A percentile compares a stretch with the other conserved stretches of the same genome.
These are phyloP conservation scores for Syzygium malaccense DNA, from an alignment of 441 rosid genomes.

Conservation along the genomic window DNA sequence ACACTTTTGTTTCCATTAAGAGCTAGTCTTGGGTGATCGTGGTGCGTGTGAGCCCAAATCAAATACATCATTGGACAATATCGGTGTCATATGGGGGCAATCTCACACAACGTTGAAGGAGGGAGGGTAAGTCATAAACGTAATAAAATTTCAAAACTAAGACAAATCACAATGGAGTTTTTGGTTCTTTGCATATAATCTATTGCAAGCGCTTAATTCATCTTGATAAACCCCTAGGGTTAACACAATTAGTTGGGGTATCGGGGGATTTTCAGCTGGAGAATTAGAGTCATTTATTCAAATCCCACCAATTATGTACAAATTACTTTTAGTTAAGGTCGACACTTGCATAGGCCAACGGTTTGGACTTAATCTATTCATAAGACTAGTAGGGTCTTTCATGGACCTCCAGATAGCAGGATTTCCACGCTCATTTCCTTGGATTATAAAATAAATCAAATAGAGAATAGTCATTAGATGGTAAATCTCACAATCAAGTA, in stretches of 20 bases:
- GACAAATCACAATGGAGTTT: background rate
- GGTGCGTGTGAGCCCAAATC: background rate
- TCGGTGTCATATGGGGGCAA: accelerated
- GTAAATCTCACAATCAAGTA: background rate
- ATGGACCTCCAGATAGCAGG: background rate
- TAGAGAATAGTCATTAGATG: background rate
- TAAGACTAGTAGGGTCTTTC: background rate
- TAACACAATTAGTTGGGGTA: background rate
- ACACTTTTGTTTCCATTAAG: background rate
- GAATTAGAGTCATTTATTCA: accelerated
- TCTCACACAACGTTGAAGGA: accelerated
- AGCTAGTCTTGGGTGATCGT: background rate
- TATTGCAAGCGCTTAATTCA: background rate
- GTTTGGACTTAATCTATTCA: background rate
- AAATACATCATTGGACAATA: background rate
- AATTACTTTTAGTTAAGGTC: background rate
- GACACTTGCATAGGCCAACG: background rate
- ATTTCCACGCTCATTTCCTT: background rate
- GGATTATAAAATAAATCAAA: background rate
- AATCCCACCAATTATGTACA: background rate
- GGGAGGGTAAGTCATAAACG: background rate
- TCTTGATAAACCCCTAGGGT: background rate
- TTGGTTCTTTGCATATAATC: background rate
- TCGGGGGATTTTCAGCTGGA: background rate
- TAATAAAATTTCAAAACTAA: background rate